Conservation (phyloP, 495 filamentous ascomycete species). For the Thozetella sp. region DNA sequence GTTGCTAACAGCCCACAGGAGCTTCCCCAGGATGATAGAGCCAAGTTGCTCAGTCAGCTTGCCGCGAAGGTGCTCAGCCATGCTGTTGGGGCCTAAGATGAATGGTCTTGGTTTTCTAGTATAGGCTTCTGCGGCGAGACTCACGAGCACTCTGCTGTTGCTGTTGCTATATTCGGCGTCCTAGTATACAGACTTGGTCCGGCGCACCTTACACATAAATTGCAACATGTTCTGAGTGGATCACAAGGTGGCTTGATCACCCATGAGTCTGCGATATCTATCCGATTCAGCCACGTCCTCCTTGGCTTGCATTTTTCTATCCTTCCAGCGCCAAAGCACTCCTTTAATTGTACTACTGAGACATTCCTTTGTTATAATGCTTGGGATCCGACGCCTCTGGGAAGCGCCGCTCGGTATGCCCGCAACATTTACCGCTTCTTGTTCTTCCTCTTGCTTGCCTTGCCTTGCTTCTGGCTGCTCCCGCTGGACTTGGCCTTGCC, state of each 20-base stretch:
- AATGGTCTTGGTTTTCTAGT: neutral
- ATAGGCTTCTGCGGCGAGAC: too few relatives aligned
- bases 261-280: too few relatives aligned
- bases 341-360: neutral
- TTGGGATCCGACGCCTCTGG: too few relatives aligned
- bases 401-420: neutral
- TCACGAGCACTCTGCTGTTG: too few relatives aligned
- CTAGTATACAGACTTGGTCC: too few relatives aligned
- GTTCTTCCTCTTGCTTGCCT: constrained; percentile 43
- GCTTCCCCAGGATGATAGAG: constrained; percentile 77
- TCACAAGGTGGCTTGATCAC: too few relatives aligned
- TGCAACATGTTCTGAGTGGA: too few relatives aligned
- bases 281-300: too few relatives aligned
- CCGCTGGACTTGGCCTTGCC: constrained; percentile 40
- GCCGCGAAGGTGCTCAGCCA: constrained; percentile 73
- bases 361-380: too few relatives aligned
- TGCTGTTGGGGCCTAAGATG: constrained; percentile 40
- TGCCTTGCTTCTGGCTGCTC: constrained; percentile 37
- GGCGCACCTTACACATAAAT: too few relatives aligned
- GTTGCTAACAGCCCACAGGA: constrained; percentile 44
- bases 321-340: neutral
- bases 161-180: too few relatives aligned
- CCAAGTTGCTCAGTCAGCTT: constrained; percentile 74
- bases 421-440: constrained; percentile 44
- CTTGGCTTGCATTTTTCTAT: neutral